These are phyloP conservation scores for Rhizoctonia solani DNA, from an alignment of 1,284 basidiomycete genomes.

Conservation along the genomic window DNA sequence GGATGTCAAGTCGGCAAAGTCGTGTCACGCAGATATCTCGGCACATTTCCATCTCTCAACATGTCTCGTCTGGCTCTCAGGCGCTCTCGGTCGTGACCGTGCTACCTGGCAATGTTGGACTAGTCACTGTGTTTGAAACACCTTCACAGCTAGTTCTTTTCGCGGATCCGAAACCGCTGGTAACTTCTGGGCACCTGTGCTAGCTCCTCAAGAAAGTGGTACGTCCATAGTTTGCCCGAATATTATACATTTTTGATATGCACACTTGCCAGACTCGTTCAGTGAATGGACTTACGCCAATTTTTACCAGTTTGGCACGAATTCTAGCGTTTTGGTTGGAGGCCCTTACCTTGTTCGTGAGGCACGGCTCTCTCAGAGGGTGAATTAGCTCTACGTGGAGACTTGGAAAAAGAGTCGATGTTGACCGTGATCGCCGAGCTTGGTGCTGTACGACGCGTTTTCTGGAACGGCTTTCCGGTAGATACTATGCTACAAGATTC, in stretches of 20 bases:
- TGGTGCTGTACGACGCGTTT: conserved; percentile 54
- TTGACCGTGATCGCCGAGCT: conserved; percentile 59
- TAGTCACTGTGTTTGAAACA: conserved; percentile 67
- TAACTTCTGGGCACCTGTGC: conserved; percentile 59
- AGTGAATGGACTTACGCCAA: conserved; percentile 50
- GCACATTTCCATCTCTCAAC: conserved; percentile 1
- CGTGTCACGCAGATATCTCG: neutral
- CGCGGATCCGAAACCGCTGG: conserved; percentile 64
- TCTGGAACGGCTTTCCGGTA: conserved; percentile 69
- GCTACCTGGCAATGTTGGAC: conserved; percentile 58
- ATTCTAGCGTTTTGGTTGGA: conserved; percentile 57
- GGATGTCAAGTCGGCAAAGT: neutral
- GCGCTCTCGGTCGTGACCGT: conserved; percentile 51
- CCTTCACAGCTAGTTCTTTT: conserved; percentile 66
- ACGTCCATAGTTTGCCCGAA: conserved; percentile 11
- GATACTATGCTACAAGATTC: conserved; percentile 39
- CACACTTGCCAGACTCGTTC: conserved; percentile 39
- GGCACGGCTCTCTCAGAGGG: conserved; percentile 48
- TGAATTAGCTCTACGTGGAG: conserved; percentile 52
- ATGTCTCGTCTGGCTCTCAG: neutral
- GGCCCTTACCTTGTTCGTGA: conserved; percentile 62
- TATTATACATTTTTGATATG: conserved; percentile 42
- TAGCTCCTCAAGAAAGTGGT: conserved; percentile 42
- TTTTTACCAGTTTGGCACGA: conserved; percentile 58
- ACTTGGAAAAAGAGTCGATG: conserved; percentile 52